phyloP scores from a whole-genome alignment of 2,329 filamentous ascomycete species.

The Scedosporium minutisporum region DNA sequence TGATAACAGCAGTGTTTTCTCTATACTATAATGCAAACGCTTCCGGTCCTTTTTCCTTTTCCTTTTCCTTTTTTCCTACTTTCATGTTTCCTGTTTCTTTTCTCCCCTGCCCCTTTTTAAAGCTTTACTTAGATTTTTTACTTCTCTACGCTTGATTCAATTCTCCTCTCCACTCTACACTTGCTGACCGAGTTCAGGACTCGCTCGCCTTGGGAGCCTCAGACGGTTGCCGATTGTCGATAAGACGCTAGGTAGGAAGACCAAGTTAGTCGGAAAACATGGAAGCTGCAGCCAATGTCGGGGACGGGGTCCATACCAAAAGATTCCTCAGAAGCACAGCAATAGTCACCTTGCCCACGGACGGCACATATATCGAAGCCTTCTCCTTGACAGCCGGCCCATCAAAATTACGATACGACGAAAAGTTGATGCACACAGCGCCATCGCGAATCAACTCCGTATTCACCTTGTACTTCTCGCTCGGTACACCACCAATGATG shows the following conservation, averaged over 20 bases:
- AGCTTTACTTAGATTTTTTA: not conserved
- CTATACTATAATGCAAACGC: not conserved
- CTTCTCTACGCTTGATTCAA: not conserved
- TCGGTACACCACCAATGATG: conserved; percentile 85
- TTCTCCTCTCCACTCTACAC: no score
- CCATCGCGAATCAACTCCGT: conserved; percentile 75
- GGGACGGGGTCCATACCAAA: conserved; percentile 40
- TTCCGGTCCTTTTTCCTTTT: conserved; percentile 1
- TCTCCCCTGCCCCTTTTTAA: not conserved
- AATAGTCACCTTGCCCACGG: conserved; percentile 96
- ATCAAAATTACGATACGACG: conserved; percentile 88
- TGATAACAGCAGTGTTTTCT: not conserved
- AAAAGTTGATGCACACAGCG: conserved; percentile 98
- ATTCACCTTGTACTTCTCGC: conserved; percentile 82
- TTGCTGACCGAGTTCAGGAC: not conserved
- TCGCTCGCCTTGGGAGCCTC: conserved; percentile 6
- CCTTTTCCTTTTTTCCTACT: not conserved
- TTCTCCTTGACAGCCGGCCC: conserved; percentile 81
- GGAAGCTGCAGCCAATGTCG: not conserved
- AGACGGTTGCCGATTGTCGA: conserved; percentile 36
- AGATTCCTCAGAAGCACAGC: conserved; percentile 82
- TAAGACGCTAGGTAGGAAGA: conserved; percentile 30
- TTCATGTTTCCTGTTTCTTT: not conserved
- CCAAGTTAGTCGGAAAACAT: conserved; percentile 14
- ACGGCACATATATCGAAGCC: conserved; percentile 92